A percentile compares a stretch with the other conserved stretches of the same genome.
Conservation (phyloP, 371 early-diverging fungal species). For the Astathelohania contejeani region DNA sequence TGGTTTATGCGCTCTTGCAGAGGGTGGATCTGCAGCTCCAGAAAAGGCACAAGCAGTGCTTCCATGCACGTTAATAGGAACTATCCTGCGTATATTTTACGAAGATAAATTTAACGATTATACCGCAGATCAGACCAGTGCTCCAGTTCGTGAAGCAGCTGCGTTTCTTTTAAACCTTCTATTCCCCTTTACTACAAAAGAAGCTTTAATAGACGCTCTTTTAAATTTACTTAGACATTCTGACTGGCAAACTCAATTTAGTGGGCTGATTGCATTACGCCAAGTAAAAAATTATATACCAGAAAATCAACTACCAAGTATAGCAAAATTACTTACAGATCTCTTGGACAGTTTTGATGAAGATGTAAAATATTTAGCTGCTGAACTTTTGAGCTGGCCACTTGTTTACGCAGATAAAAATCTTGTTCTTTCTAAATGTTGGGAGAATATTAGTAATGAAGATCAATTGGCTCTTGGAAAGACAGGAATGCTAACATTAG, state of each 20-base stretch:
- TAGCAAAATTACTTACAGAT: no score
- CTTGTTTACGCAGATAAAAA: neutral
- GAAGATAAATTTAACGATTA: constrained; percentile 52
- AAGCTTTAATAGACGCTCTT: constrained; percentile 21
- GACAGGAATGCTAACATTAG: neutral
- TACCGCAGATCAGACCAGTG: constrained; percentile 40
- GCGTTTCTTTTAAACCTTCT: constrained; percentile 29
- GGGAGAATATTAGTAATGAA: neutral
- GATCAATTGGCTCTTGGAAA: neutral
- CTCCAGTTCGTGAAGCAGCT: constrained; percentile 50
- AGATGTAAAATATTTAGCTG: constrained; percentile 48
- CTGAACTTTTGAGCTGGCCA: constrained; percentile 34
- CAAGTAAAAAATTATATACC: constrained; percentile 11
- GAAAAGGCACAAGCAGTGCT: neutral
- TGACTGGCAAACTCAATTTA: constrained; percentile 51
- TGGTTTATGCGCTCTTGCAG: constrained; percentile 20
- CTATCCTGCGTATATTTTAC: constrained; percentile 40
- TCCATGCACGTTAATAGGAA: constrained; percentile 19
- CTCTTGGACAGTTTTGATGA: constrained; percentile 43
- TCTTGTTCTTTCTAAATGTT: neutral
- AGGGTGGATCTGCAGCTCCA: neutral
- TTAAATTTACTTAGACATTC: constrained; percentile 21
- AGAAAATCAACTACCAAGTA: constrained; percentile 1
- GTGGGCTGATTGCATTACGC: constrained; percentile 40
- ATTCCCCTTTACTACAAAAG: constrained; percentile 21